phyloP scores from a whole-genome alignment of 2,329 filamentous ascomycete genomes.

The Claviceps sp. region DNA sequence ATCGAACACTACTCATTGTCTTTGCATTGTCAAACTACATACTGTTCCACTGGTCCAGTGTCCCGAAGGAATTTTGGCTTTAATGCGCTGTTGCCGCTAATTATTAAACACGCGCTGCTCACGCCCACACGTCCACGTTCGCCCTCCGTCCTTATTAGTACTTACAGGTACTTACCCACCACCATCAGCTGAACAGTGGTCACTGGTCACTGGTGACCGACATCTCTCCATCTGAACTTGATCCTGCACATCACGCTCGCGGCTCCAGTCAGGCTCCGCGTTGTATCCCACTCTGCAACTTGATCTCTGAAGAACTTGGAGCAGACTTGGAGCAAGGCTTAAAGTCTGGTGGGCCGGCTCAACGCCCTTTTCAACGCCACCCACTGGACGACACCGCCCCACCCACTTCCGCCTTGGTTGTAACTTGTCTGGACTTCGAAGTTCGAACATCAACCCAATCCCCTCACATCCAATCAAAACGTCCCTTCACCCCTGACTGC shows the following conservation, averaged over 20 bases:
- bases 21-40: no score
- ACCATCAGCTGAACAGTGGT: neutral
- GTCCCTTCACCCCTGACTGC: slow-evolving; percentile 6
- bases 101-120: neutral
- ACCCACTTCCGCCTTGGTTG: slow-evolving; percentile 2
- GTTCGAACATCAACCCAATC: neutral
- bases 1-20: no score
- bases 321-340: no score
- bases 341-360: no score
- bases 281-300: no score
- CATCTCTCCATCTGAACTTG: no score
- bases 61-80: neutral
- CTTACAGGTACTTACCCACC: neutral
- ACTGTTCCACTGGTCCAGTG: no score
- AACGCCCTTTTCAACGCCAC: neutral
- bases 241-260: no score
- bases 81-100: neutral
- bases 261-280: no score
- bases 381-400: slow-evolving; percentile 6
- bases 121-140: neutral
- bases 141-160: neutral
- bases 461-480: slow-evolving; percentile 10
- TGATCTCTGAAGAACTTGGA: no score
- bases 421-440: neutral
- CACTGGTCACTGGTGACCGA: no score